Evolutionary conservation across 805 yeast genomes (phyloP), one percentile per base, ranked within the genome.

Genomic region (Danielia oregonensis): DNA sequence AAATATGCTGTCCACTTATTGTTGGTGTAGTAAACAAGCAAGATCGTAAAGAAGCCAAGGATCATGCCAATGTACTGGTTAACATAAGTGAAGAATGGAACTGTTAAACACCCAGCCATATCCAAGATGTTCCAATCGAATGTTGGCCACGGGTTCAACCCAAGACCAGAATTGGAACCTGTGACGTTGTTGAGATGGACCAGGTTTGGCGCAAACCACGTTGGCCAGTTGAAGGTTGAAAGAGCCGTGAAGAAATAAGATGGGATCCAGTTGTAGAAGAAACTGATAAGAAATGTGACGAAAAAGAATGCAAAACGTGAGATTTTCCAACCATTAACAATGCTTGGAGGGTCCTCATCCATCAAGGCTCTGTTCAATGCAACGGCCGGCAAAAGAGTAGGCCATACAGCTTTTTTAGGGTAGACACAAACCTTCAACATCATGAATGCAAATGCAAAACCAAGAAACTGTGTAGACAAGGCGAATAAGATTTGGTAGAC

Each of bases 391-490:
- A 67, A 44, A 17, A 65, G 54, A 3, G 71, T 65, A 15, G 73
- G 73, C 73, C 72, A 67, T 10, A 67, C 42, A 0, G 72, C 56
- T 40, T 62, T 65, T 16, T 56, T 54, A 2, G 72, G 72, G 39
- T 66, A 65, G 6, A 67, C 57, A 37, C 70, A 68, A 21, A 80
- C 72, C 39, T 74, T 71, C 48, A 82, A 69, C 68, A 79, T 68
- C 14, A 80, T 49, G 32, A 83, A 81, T 5, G 86, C 85, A 52
- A 81, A 70, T 1, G 84, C 80, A 48, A 78, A 74, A 16, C 87
- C 88, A 44, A 81, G 57, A 41, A 74, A 76, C 50, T 79, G 81
- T 2, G 84, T 68, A 2, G 82, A 68, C 4, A 78, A 43, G 1
- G 74, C 58, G 22, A 80, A 61, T 23, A 77, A 44, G 10, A 78